Conservation (phyloP, 148 eudicot species). For the Polygonum maritimum region DNA sequence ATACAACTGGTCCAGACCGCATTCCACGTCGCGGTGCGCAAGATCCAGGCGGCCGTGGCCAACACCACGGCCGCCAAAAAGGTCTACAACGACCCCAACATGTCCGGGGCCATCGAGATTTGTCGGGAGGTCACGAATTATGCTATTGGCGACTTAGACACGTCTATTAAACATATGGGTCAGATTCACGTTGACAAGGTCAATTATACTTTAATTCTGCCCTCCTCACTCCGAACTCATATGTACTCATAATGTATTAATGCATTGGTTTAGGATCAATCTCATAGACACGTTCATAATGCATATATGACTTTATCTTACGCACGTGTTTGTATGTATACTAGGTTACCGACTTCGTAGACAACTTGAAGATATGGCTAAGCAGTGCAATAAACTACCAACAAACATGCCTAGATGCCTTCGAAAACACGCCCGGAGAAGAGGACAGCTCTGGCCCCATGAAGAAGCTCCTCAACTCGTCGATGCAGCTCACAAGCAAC, state of each 20-base stretch:
- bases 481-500: slow-evolving; percentile 21
- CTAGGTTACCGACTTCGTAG: slow-evolving; percentile 16
- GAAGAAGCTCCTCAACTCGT: slow-evolving; percentile 18
- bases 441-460: slow-evolving; percentile 21
- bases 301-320: neutral
- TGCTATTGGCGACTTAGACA: slow-evolving; percentile 20
- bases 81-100: slow-evolving; percentile 16
- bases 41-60: slow-evolving; percentile 12
- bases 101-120: slow-evolving; percentile 15
- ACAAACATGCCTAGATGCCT: slow-evolving; percentile 43
- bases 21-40: slow-evolving; percentile 14
- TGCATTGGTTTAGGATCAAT: too few species aligned
- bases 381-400: slow-evolving; percentile 40
- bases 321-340: too few species aligned
- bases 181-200: slow-evolving; percentile 14
- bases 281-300: too few species aligned
- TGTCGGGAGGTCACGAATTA: slow-evolving; percentile 26
- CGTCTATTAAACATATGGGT: slow-evolving; percentile 18
- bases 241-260: too few species aligned
- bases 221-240: too few species aligned
- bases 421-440: slow-evolving; percentile 29
- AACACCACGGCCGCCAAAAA: slow-evolving; percentile 20
- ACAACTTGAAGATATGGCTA: slow-evolving; percentile 43
- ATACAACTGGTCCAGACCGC: slow-evolving; percentile 16
- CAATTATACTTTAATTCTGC: too few species aligned